Conservation (phyloP, 2,329 filamentous ascomycete species). For the Monilinia aucupariae region DNA sequence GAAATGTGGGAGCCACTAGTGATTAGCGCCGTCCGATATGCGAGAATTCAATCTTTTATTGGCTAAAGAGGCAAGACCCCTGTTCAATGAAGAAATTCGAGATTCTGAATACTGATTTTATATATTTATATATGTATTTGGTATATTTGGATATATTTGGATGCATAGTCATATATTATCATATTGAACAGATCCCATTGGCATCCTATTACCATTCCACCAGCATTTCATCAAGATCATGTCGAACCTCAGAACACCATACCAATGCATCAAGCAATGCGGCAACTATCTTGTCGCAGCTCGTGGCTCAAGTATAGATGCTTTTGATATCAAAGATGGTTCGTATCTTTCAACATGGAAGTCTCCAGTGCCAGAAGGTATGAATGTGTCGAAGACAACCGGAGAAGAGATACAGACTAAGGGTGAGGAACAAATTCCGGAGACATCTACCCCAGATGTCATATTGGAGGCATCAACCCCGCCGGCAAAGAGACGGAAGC, state of each 20-base stretch:
- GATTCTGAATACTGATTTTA: too few relatives aligned
- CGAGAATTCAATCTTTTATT: slow-evolving; percentile 3
- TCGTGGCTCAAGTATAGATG: slow-evolving; percentile 65
- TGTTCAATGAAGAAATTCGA: background rate
- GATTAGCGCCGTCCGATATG: slow-evolving; percentile 6
- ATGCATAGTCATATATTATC: too few relatives aligned
- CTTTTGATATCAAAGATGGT: slow-evolving; percentile 56
- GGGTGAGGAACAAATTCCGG: background rate
- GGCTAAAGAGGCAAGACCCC: background rate
- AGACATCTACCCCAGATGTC: slow-evolving; percentile 8
- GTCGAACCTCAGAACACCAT: slow-evolving; percentile 49
- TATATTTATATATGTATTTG: background rate
- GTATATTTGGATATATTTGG: background rate
- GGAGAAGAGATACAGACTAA: slow-evolving; percentile 3
- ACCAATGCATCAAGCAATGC: slow-evolving; percentile 54
- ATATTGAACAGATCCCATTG: too few relatives aligned
- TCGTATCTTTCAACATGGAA: slow-evolving; percentile 46
- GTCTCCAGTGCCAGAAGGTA: slow-evolving; percentile 24
- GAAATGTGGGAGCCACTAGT: slow-evolving; percentile 16
- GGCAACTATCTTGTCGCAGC: slow-evolving; percentile 64
- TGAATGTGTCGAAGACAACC: background rate
- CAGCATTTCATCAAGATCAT: slow-evolving; percentile 6
- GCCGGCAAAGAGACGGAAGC: slow-evolving; percentile 34
- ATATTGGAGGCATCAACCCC: slow-evolving; percentile 19
- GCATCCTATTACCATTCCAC: too few relatives aligned